phyloP scores from a whole-genome alignment of 148 eudicot species.

The Spergularia marina region DNA sequence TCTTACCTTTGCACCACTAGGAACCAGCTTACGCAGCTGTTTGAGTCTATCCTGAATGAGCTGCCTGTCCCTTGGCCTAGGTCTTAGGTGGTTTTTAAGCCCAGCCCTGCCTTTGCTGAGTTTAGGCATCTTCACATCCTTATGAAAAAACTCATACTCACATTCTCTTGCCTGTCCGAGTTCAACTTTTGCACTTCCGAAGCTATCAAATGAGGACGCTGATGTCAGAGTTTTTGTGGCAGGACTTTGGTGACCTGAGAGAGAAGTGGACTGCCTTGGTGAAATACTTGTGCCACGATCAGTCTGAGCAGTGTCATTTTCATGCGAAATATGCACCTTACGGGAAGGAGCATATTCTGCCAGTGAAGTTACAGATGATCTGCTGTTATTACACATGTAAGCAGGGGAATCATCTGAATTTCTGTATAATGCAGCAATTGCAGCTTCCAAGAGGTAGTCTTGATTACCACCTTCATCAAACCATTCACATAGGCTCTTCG shows the following conservation, averaged over 20 bases:
- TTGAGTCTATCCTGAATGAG: slow-evolving; percentile 77
- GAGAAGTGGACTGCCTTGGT: slow-evolving; percentile 20
- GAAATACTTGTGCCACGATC: background rate
- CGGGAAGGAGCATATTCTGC: slow-evolving; percentile 32
- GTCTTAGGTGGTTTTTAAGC: slow-evolving; percentile 37
- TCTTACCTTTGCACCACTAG: slow-evolving; percentile 60
- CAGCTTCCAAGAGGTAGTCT: slow-evolving; percentile 44
- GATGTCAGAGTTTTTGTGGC: slow-evolving; percentile 27
- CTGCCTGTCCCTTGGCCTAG: slow-evolving; percentile 82
- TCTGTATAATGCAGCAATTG: slow-evolving; percentile 27
- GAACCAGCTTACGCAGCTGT: slow-evolving; percentile 71
- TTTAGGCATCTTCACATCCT: slow-evolving; percentile 29
- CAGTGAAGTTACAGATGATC: slow-evolving; percentile 31
- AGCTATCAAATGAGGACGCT: slow-evolving; percentile 41
- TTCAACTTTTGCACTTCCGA: slow-evolving; percentile 32
- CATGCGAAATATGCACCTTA: slow-evolving; percentile 27
- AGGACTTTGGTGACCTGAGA: slow-evolving; percentile 17
- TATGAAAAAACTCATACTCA: slow-evolving; percentile 16
- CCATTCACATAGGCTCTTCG: slow-evolving; percentile 27
- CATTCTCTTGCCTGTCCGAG: slow-evolving; percentile 31
- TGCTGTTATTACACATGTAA: slow-evolving; percentile 15
- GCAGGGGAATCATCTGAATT: slow-evolving; percentile 32
- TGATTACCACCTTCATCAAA: slow-evolving; percentile 29
- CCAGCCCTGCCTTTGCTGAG: slow-evolving; percentile 40
- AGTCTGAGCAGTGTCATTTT: slow-evolving; percentile 12